These are phyloP conservation scores for Penicillium desertorum DNA, from an alignment of 495 filamentous ascomycete species.

Conservation along the genomic window DNA sequence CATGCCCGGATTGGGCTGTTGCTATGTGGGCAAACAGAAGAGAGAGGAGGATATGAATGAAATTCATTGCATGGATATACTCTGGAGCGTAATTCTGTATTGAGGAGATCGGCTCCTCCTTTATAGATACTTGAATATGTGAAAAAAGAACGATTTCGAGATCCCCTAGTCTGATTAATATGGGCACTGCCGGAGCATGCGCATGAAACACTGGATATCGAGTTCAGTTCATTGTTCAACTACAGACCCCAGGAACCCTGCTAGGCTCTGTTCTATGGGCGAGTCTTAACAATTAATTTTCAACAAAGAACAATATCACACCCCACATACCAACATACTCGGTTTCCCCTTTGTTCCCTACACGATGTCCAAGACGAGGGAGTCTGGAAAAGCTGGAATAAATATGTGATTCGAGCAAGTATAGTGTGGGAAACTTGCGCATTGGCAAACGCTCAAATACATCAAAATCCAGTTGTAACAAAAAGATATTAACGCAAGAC, in stretches of 20 bases:
- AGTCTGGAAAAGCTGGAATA: background rate
- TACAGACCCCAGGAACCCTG: background rate
- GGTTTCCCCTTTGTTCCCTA: background rate
- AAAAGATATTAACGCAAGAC: background rate
- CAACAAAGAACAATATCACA: background rate
- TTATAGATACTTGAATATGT: background rate
- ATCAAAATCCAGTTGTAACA: background rate
- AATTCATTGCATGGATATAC: background rate
- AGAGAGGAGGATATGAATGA: background rate
- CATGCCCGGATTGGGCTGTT: background rate
- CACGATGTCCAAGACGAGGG: background rate
- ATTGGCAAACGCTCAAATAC: background rate
- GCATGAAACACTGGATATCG: background rate
- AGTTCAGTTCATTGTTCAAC: conserved; percentile 5
- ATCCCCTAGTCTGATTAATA: no score
- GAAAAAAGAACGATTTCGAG: background rate
- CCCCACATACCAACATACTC: background rate
- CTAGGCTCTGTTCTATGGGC: background rate
- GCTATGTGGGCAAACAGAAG: background rate
- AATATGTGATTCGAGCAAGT: background rate
- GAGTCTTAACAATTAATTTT: background rate
- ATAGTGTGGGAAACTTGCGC: no score
- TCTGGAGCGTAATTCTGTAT: background rate
- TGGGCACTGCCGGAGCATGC: no score
- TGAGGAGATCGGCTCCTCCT: background rate